Evolutionary conservation across 2,329 filamentous ascomycete genomes (phyloP).

Genomic region (Anisogramma anomala): DNA sequence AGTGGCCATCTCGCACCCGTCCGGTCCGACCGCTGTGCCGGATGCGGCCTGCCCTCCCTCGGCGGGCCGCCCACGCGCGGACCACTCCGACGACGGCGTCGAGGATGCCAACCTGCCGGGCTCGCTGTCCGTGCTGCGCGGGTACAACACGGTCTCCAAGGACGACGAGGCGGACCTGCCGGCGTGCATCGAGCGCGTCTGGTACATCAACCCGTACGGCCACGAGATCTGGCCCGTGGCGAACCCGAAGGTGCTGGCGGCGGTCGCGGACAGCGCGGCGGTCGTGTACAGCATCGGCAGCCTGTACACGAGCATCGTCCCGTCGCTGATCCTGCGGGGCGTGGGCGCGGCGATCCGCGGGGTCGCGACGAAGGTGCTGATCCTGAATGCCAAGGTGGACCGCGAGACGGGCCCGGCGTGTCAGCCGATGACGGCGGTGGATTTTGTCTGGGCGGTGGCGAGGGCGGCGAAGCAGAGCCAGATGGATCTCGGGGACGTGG

Average conservation of each 20-base stretch:
- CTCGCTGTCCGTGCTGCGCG: slow-evolving; percentile 65
- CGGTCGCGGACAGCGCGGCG: slow-evolving; percentile 51
- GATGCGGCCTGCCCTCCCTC: slow-evolving; percentile 22
- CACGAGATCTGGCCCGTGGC: slow-evolving; percentile 81
- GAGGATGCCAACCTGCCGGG: slow-evolving; percentile 76
- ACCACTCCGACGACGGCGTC: slow-evolving; percentile 46
- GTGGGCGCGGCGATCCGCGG: slow-evolving; percentile 52
- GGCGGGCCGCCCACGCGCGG: slow-evolving; percentile 9
- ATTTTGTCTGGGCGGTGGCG: slow-evolving; percentile 73
- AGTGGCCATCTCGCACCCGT: slow-evolving; percentile 83
- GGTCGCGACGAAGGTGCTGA: slow-evolving; percentile 59
- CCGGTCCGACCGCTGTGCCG: slow-evolving; percentile 45
- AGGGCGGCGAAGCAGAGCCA: slow-evolving; percentile 61
- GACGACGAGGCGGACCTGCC: slow-evolving; percentile 62
- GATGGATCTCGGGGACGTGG: slow-evolving; percentile 27
- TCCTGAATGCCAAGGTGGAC: slow-evolving; percentile 74
- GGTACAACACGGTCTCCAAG: slow-evolving; percentile 75
- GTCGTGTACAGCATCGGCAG: slow-evolving; percentile 91
- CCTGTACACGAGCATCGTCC: slow-evolving; percentile 80
- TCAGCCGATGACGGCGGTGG: slow-evolving; percentile 57
- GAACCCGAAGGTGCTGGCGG: slow-evolving; percentile 67
- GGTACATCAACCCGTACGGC: slow-evolving; percentile 99
- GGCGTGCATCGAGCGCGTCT: slow-evolving; percentile 67
- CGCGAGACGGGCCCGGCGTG: slow-evolving; percentile 68
- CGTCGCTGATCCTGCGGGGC: slow-evolving; percentile 65